A percentile compares a stretch with the other conserved stretches of the same genome.
phyloP scores from a whole-genome alignment of 2,329 filamentous ascomycete species.

The Pseudocercospora vitis region DNA sequence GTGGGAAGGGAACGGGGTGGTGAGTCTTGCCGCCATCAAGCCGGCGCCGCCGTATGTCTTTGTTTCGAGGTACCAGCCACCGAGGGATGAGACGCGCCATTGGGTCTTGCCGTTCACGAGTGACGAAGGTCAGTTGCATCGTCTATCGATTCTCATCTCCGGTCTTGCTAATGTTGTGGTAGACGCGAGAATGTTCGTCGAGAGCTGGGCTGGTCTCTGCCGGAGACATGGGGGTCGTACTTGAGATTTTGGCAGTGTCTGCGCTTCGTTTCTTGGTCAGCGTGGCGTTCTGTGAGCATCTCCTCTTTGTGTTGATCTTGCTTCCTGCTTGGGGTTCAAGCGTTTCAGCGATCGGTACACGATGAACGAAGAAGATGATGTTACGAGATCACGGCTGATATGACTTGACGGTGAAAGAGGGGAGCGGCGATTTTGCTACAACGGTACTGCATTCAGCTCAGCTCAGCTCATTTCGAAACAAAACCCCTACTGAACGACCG shows the following conservation, averaged over 20 bases:
- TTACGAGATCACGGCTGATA: not conserved
- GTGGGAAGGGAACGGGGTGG: slow-evolving; percentile 35
- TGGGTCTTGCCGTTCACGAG: slow-evolving; percentile 33
- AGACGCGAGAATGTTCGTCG: slow-evolving; percentile 32
- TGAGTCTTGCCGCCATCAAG: slow-evolving; percentile 50
- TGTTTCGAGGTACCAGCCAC: slow-evolving; percentile 51
- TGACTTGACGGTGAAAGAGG: not conserved
- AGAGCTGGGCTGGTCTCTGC: slow-evolving; percentile 25
- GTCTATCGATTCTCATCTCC: not conserved
- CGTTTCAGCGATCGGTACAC: not conserved
- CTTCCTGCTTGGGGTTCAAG: no score
- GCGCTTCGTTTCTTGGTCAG: not conserved
- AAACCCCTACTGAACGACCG: no score
- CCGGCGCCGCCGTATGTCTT: slow-evolving; percentile 54
- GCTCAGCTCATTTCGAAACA: not conserved
- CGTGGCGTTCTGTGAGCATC: not conserved
- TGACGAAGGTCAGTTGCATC: slow-evolving; percentile 25
- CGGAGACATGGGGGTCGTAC: slow-evolving; percentile 3
- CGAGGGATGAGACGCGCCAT: slow-evolving; percentile 24
- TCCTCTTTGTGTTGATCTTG: not conserved
- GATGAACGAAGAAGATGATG: not conserved
- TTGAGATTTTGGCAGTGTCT: not conserved
- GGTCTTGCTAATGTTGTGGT: slow-evolving; percentile 5
- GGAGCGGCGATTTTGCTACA: not conserved
- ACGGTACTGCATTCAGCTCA: not conserved